These are phyloP conservation scores for Saturnispora saitoi DNA, from an alignment of 805 yeast species.

Conservation along the genomic window DNA sequence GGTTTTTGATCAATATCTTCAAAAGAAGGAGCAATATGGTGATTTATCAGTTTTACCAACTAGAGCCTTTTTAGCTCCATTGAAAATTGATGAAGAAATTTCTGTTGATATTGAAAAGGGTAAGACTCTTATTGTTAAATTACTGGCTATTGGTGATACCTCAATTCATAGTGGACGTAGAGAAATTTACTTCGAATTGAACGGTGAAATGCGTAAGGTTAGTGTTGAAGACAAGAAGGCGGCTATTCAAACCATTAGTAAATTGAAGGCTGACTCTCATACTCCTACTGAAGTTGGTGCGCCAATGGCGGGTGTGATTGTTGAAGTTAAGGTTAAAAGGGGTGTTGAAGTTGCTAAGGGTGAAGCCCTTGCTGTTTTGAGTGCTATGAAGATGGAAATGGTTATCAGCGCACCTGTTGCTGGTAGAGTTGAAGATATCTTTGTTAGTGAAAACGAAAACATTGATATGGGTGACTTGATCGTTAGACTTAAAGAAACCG, in stretches of 20 bases:
- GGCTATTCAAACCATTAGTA: conserved; percentile 77
- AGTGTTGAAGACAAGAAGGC: conserved; percentile 57
- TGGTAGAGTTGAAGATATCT: conserved; percentile 73
- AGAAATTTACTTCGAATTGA: conserved; percentile 94
- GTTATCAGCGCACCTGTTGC: conserved; percentile 85
- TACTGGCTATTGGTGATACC: conserved; percentile 88
- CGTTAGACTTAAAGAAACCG: conserved; percentile 30
- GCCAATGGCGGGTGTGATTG: conserved; percentile 70
- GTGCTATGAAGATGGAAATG: conserved; percentile 98
- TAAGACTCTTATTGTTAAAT: conserved; percentile 82
- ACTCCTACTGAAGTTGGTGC: conserved; percentile 81
- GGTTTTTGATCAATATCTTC: conserved; percentile 84
- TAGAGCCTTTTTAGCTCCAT: conserved; percentile 78
- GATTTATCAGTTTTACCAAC: conserved; percentile 94
- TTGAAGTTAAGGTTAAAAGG: conserved; percentile 79
- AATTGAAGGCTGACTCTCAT: conserved; percentile 69
- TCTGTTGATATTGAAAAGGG: conserved; percentile 89
- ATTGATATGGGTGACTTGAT: conserved; percentile 92
- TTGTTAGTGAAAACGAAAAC: conserved; percentile 83
- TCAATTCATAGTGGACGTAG: conserved; percentile 65
- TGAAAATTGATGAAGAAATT: conserved; percentile 81
- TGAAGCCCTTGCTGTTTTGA: conserved; percentile 79
- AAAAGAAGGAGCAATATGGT: conserved; percentile 69
- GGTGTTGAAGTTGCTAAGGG: conserved; percentile 71
- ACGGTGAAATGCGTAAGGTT: conserved; percentile 98